Evolutionary conservation across 2,329 filamentous ascomycete genomes (phyloP).

Genomic region (Ophiognomonia clavigignenti-juglandacearum): DNA sequence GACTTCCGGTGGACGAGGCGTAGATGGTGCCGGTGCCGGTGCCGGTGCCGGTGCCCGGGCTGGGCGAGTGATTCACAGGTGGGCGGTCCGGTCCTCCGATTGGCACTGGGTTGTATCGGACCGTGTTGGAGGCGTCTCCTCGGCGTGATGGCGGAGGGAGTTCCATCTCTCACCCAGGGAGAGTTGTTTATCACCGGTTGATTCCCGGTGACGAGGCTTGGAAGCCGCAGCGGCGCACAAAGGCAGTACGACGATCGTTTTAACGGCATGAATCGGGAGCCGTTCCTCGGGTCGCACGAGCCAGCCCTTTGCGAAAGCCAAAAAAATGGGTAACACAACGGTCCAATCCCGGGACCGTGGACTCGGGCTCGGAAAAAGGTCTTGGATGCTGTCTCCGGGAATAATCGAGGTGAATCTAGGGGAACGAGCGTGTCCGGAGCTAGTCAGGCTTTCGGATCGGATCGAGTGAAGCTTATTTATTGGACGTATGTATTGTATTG

Average conservation of each 20-base stretch:
- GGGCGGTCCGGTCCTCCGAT: constrained; percentile 15
- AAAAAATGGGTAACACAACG: no score
- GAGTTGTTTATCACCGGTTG: no score
- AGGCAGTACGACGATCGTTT: neutral
- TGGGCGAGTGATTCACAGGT: constrained; percentile 14
- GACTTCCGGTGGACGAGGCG: constrained; percentile 8
- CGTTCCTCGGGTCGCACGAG: constrained; percentile 9
- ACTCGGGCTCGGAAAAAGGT: constrained; percentile 6
- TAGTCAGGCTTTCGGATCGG: neutral
- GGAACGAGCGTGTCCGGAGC: neutral
- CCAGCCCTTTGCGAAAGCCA: neutral
- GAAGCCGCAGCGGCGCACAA: no score
- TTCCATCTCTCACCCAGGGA: neutral
- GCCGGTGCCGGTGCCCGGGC: no score
- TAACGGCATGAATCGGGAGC: constrained; percentile 1
- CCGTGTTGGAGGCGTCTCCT: constrained; percentile 6
- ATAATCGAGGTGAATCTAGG: constrained; percentile 2
- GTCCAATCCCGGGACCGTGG: constrained; percentile 10
- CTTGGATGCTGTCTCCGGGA: constrained; percentile 7
- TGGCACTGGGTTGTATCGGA: constrained; percentile 13
- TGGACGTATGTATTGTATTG: neutral
- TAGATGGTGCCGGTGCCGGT: constrained; percentile 12
- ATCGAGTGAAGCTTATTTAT: constrained; percentile 3
- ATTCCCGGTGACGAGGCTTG: no score
- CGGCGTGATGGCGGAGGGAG: neutral